Evolutionary conservation across 306 rosid genomes (phyloP).

Genomic region (Inga oerstediana): DNA sequence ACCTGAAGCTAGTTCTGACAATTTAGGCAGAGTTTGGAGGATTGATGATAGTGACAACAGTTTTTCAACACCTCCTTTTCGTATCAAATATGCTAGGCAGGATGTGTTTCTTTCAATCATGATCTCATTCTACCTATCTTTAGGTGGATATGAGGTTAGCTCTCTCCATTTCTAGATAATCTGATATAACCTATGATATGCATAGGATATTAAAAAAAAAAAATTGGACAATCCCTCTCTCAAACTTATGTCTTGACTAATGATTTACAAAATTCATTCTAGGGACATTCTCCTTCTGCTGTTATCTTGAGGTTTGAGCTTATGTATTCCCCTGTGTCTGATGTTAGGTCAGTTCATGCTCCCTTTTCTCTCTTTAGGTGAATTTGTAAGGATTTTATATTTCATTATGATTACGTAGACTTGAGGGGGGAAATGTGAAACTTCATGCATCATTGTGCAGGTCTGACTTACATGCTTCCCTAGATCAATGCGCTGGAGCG

Average conservation of each 20-base stretch:
- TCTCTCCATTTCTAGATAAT: constrained; percentile 10
- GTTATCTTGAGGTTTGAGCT: constrained; percentile 93
- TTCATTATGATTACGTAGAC: not conserved
- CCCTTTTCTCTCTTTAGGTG: constrained; percentile 5
- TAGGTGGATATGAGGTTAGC: constrained; percentile 65
- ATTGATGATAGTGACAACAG: constrained; percentile 91
- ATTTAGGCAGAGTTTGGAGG: constrained; percentile 85
- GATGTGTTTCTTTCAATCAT: constrained; percentile 81
- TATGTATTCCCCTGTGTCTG: constrained; percentile 66
- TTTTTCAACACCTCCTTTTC: constrained; percentile 86
- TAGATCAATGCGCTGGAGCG: constrained; percentile 67
- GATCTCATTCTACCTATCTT: constrained; percentile 83
- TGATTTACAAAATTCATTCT: constrained; percentile 23
- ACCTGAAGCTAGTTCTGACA: constrained; percentile 78
- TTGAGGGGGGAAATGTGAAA: constrained; percentile 18
- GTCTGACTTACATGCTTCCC: constrained; percentile 60
- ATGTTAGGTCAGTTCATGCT: constrained; percentile 60
- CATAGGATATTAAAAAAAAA: not conserved
- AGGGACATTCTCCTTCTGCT: constrained; percentile 70
- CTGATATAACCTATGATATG: constrained; percentile 8
- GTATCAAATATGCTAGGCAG: constrained; percentile 85
- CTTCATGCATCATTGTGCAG: constrained; percentile 47
- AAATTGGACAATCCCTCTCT: not conserved
- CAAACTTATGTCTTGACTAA: constrained; percentile 23
- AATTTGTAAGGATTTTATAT: constrained; percentile 14